These are phyloP conservation scores for Echium plantagineum DNA, from an alignment of 257 asterid species.

Conservation along the genomic window DNA sequence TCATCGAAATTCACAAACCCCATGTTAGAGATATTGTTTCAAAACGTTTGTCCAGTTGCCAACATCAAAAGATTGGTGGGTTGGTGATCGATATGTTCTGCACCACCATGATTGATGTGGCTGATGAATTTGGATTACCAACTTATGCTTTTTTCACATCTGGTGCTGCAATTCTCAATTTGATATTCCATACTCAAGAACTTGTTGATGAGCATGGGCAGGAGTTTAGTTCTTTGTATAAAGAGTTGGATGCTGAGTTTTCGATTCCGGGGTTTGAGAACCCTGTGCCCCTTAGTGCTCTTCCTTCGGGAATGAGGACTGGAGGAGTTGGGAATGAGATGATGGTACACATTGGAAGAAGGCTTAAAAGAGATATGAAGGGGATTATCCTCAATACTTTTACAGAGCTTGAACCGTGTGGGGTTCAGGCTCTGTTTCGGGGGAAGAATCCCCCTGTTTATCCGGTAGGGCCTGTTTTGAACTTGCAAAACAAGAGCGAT, in stretches of 20 bases:
- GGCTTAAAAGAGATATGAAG: too few species aligned
- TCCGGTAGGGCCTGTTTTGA: not conserved
- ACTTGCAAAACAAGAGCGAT: not conserved
- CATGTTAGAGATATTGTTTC: slow-evolving; percentile 21
- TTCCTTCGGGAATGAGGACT: slow-evolving; percentile 5
- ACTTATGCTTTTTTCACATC: slow-evolving; percentile 41
- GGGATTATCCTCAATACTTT: too few species aligned
- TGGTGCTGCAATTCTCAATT: slow-evolving; percentile 26
- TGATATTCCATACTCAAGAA: slow-evolving; percentile 5
- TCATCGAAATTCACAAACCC: slow-evolving; percentile 16
- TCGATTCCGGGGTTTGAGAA: slow-evolving; percentile 10
- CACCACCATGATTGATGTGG: slow-evolving; percentile 35
- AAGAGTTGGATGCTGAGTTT: slow-evolving; percentile 18
- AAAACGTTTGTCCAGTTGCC: not conserved
- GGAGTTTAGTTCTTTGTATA: slow-evolving; percentile 5
- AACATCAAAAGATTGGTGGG: slow-evolving; percentile 14
- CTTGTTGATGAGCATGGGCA: slow-evolving; percentile 23
- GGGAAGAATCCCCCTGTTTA: slow-evolving; percentile 9
- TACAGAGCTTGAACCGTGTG: too few species aligned
- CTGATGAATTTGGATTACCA: slow-evolving; percentile 32
- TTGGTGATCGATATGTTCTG: slow-evolving; percentile 53
- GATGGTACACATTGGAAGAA: too few species aligned
- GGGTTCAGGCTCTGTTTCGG: too few species aligned
- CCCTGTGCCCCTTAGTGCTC: slow-evolving; percentile 14
- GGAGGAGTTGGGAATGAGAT: not conserved